A percentile compares a stretch with the other conserved stretches of the same genome.
phyloP scores from a whole-genome alignment of 768 basidiomycete species.

The Suillus americanus region DNA sequence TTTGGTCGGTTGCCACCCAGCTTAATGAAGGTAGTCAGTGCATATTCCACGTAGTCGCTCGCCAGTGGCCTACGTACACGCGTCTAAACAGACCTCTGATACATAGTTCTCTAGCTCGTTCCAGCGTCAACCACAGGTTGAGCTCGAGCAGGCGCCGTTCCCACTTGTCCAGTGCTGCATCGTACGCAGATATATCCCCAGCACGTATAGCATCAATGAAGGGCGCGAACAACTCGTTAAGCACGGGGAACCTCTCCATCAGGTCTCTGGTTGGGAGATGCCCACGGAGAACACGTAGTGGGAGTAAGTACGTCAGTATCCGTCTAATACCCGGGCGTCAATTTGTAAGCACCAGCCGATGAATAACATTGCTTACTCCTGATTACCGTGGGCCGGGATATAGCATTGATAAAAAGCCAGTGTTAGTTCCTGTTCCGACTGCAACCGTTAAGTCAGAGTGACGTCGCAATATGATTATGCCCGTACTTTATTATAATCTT shows the following conservation, averaged over 20 bases:
- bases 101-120: conserved; percentile 86
- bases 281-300: conserved; percentile 84
- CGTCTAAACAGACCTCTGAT: conserved; percentile 78
- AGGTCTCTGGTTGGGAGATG: conserved; percentile 77
- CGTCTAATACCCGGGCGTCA: conserved; percentile 48
- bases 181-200: conserved; percentile 81
- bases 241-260: conserved; percentile 67
- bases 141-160: conserved; percentile 81
- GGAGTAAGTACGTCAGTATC: conserved; percentile 88
- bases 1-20: conserved; percentile 76
- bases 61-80: conserved; percentile 52
- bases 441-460: conserved; percentile 4
- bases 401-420: conserved; percentile 88
- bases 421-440: conserved; percentile 86
- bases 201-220: conserved; percentile 77
- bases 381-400: conserved; percentile 65
- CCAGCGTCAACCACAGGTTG: conserved; percentile 83
- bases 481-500: conserved; percentile 79
- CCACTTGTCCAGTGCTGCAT: conserved; percentile 67
- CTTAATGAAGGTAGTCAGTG: conserved; percentile 37
- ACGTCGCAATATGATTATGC: background rate
- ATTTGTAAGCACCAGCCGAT: background rate
- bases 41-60: background rate
- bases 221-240: conserved; percentile 72
- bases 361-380: conserved; percentile 56